A percentile compares a stretch with the other conserved stretches of the same genome.
phyloP scores from a whole-genome alignment of 495 filamentous ascomycete species.

The Glarea lozoyensis region DNA sequence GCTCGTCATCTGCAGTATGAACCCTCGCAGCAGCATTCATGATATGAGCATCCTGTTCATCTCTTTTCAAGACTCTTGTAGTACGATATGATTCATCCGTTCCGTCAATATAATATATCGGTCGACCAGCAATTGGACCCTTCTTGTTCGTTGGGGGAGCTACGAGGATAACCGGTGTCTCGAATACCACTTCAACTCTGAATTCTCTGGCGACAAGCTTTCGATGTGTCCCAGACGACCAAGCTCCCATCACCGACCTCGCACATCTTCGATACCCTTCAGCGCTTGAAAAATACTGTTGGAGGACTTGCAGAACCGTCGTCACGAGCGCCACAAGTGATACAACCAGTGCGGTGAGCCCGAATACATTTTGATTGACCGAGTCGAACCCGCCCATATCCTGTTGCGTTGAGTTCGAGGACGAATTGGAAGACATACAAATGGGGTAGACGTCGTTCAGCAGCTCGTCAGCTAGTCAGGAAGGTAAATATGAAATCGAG shows the following conservation, averaged over 20 bases:
- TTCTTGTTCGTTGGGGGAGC: conserved; percentile 29
- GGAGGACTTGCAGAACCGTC: conserved; percentile 19
- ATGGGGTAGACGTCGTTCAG: too few species aligned
- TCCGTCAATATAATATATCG: conserved; percentile 32
- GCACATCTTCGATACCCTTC: conserved; percentile 20
- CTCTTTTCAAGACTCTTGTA: conserved; percentile 21
- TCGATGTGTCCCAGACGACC: conserved; percentile 32
- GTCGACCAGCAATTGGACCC: conserved; percentile 27
- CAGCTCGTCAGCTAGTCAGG: too few species aligned
- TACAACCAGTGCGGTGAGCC: conserved; percentile 16
- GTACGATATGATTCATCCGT: conserved; percentile 25
- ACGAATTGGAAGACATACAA: too few species aligned
- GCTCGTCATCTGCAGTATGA: conserved; percentile 38
- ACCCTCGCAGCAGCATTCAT: conserved; percentile 23
- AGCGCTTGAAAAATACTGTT: conserved; percentile 21
- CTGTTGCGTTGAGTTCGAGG: too few species aligned
- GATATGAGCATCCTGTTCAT: conserved; percentile 12
- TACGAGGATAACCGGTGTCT: conserved; percentile 40
- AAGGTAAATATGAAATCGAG: too few species aligned
- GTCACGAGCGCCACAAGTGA: conserved; percentile 17
- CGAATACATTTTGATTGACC: conserved; percentile 19
- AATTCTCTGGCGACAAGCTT: conserved; percentile 31
- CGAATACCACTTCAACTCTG: conserved; percentile 40
- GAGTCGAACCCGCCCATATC: conserved; percentile 10
- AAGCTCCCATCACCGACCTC: conserved; percentile 32